Conservation (phyloP, 129 eudicot genomes). For the Artemisia argyi region DNA sequence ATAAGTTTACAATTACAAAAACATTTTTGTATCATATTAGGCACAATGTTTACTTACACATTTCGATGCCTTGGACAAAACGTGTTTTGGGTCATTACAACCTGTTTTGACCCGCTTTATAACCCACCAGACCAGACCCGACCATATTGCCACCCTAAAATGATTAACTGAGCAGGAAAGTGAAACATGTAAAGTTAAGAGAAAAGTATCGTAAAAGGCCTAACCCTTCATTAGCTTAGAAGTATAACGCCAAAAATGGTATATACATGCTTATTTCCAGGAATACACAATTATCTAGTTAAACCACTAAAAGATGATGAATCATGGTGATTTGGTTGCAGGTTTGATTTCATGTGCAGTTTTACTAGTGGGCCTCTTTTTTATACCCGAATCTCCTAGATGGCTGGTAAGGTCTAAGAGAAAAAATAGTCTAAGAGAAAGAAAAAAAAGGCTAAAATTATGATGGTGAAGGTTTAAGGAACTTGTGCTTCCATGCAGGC, state of each 20-base stretch:
- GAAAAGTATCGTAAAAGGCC: background rate
- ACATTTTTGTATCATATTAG: no score
- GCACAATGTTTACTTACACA: no score
- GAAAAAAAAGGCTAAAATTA: background rate
- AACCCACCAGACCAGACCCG: no score
- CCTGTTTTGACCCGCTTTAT: no score
- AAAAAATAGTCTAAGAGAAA: background rate
- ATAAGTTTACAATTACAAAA: no score
- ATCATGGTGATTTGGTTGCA: slow-evolving; percentile 27
- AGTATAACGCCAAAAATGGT: no score
- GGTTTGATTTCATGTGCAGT: slow-evolving; percentile 69
- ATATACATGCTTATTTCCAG: no score
- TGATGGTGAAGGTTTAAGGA: background rate
- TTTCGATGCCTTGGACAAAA: no score
- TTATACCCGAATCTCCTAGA: slow-evolving; percentile 94
- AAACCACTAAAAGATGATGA: background rate
- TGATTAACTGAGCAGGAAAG: background rate
- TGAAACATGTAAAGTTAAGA: background rate
- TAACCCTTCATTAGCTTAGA: no score
- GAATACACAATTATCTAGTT: background rate
- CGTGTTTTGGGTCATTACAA: no score
- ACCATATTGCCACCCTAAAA: no score
- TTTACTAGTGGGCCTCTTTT: slow-evolving; percentile 58
- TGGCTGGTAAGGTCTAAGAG: slow-evolving; percentile 69
- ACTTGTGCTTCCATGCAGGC: slow-evolving; percentile 48